A percentile compares a stretch with the other conserved stretches of the same genome.
phyloP scores from a whole-genome alignment of 1,284 basidiomycete genomes.

The Leccinum pachyderme region DNA sequence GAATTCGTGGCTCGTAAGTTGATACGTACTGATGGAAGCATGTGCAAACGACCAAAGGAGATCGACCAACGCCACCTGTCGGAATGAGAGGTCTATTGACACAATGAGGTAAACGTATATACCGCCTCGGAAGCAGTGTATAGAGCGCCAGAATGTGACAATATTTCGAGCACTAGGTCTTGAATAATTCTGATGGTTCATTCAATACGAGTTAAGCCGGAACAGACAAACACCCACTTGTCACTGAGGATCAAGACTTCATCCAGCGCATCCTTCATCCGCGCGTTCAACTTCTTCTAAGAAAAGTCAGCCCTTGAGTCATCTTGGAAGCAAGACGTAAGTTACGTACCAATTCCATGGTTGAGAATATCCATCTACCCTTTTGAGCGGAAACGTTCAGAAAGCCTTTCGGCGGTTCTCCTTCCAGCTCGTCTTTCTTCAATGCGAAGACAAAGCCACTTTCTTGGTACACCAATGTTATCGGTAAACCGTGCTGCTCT shows the following conservation, averaged over 20 bases:
- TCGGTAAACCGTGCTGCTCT: constrained; percentile 60
- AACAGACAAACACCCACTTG: constrained; percentile 40
- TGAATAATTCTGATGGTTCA: constrained; percentile 60
- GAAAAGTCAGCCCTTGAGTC: background rate
- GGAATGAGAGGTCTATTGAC: background rate
- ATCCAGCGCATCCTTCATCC: constrained; percentile 81
- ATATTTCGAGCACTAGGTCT: constrained; percentile 63
- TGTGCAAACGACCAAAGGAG: constrained; percentile 87
- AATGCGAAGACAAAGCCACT: constrained; percentile 69
- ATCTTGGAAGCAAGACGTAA: background rate
- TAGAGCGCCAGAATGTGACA: constrained; percentile 69
- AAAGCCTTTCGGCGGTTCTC: constrained; percentile 66
- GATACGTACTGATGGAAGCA: constrained; percentile 63
- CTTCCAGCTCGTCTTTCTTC: constrained; percentile 62
- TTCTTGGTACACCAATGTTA: constrained; percentile 69
- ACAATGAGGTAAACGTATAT: constrained; percentile 12
- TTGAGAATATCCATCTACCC: constrained; percentile 74
- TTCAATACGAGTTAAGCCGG: background rate
- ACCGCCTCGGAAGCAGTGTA: constrained; percentile 90
- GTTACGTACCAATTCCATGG: constrained; percentile 68
- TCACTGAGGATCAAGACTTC: constrained; percentile 83
- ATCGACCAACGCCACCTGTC: constrained; percentile 77
- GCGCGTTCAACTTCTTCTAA: constrained; percentile 77
- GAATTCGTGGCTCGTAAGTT: background rate
- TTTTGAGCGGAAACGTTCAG: constrained; percentile 67